Base-by-base conservation (phyloP, 2,329 filamentous ascomycete species). In the Gremmenia infestans region DNA sequence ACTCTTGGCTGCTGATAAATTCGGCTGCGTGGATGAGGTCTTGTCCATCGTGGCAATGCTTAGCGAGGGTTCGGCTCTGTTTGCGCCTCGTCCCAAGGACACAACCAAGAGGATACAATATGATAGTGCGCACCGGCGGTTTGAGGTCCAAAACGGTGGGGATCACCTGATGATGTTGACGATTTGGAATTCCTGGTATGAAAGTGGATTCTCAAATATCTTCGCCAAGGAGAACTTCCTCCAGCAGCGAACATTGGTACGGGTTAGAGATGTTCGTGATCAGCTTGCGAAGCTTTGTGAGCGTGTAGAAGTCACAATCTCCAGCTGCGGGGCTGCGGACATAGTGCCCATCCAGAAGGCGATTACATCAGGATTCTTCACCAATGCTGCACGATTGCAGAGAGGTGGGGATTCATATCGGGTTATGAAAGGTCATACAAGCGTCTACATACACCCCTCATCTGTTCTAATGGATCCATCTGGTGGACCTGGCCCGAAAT, bases 31-130 rank as follows among this genome's bases (percentile, higher is more conserved):
- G 71, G 93, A 97, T 73, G 94, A 99, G 73, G 97, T 99, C 88
- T 82, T 97, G 22, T 97, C 92, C 0, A 97, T 99, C 49, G 94
- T 99, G 22, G 93, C 91, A 22, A 97, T 99, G 94, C 81, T 99
- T 8, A 42, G 39, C 74, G 97, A 97, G 78, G 96, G 96, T 32
- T 96, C 91, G 0, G 94, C 99, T 0, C 94, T 60, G 94, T 97
- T 28, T 99, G 97, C 74, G 97, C 97, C 75, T 84, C 94, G 6
- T 95, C 94, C 3, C 97, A 96, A 70, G 94, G 99, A 72, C 87
- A 94, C 1, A 89, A 96, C 67, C 94, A 99, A 69, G 94, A 99
- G 75, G 71, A 87, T 97, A 28, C 90, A 97, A 67, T 94, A 94
- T 12, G 93, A 99, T 71, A 90, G 88, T 59, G 94, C 94, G 0